These are phyloP conservation scores for Suillus subaureus DNA, from an alignment of 768 basidiomycete genomes.

Conservation along the genomic window DNA sequence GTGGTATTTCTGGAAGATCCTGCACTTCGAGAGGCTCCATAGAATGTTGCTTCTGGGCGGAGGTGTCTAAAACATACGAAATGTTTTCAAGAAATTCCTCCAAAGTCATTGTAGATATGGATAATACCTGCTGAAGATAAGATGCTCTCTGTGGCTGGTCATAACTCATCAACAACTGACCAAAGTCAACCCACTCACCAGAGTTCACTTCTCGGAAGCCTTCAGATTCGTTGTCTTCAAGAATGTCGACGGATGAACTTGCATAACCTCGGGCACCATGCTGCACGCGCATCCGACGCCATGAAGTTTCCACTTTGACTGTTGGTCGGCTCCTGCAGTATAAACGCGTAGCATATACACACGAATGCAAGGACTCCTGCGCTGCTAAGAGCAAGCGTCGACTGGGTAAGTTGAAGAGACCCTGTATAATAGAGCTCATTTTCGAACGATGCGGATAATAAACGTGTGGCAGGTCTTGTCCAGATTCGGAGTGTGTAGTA, in stretches of 20 bases:
- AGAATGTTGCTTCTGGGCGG: slow-evolving; percentile 9
- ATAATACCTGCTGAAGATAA: slow-evolving; percentile 2
- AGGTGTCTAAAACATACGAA: background rate
- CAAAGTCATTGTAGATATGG: background rate
- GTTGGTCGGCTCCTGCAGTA: background rate
- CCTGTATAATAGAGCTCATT: background rate
- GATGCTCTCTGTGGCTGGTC: background rate
- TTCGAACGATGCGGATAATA: background rate
- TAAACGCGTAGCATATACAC: background rate
- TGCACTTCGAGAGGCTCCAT: background rate
- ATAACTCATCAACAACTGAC: background rate
- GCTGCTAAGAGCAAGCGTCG: background rate
- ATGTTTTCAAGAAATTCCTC: background rate
- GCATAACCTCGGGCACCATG: background rate
- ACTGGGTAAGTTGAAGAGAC: background rate
- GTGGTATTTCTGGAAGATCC: slow-evolving; percentile 28
- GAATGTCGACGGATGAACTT: background rate
- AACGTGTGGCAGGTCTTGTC: background rate
- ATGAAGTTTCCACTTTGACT: background rate
- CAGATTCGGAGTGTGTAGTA: background rate
- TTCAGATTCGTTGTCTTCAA: background rate
- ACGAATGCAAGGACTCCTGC: background rate
- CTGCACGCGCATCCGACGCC: background rate
- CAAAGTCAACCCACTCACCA: background rate
- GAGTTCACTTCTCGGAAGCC: background rate